Percentiles rank a stretch among this genome's conserved stretches.
Conservation (phyloP, 495 filamentous ascomycete genomes). For the Penicillium atrosanguineum region DNA sequence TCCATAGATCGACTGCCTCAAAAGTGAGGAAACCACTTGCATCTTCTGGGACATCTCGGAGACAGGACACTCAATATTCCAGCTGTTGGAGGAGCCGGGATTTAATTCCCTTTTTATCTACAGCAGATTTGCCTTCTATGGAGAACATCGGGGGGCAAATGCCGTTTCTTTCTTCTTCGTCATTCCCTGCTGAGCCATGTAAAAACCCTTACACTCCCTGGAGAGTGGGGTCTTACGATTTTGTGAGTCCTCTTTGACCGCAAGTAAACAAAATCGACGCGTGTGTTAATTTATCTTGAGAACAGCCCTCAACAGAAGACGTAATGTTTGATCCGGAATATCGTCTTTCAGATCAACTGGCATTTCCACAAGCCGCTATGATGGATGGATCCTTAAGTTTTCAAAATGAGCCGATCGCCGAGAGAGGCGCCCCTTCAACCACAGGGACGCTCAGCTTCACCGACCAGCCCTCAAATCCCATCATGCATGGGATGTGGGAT, state of each 20-base stretch:
- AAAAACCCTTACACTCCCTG: background rate
- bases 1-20: slow-evolving; percentile 11
- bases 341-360: background rate
- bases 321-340: background rate
- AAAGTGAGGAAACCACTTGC: slow-evolving; percentile 14
- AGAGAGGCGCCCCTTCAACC: background rate
- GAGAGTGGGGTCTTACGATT: background rate
- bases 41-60: background rate
- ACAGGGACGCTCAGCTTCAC: background rate
- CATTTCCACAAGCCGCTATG: background rate
- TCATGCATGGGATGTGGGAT: background rate
- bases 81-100: slow-evolving; percentile 6
- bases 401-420: background rate
- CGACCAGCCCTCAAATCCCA: background rate
- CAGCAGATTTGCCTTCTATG: background rate
- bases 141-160: slow-evolving; percentile 1
- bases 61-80: background rate
- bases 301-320: background rate
- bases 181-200: slow-evolving; percentile 3
- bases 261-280: background rate
- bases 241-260: slow-evolving; percentile 3
- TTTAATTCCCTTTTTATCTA: background rate
- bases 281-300: background rate
- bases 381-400: background rate
- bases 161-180: background rate